A percentile compares a stretch with the other conserved stretches of the same genome.
Evolutionary conservation across 345 rosid genomes (phyloP).

Genomic region (Punica granatum): DNA sequence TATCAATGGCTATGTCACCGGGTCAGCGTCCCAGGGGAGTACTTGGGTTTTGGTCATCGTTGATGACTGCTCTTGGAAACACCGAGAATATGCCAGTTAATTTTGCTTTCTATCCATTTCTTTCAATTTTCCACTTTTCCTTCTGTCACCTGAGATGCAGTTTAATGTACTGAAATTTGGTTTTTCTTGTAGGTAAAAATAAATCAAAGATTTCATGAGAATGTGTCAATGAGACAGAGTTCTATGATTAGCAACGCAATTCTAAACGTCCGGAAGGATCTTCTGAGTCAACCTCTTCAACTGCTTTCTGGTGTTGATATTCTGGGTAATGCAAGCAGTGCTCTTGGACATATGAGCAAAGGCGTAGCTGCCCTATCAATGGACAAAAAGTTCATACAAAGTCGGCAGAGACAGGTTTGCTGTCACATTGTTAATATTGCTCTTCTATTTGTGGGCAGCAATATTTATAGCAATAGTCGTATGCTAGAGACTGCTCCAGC

Average conservation of each 20-base stretch:
- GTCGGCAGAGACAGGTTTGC: conserved; percentile 87
- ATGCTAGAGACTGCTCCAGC: not conserved
- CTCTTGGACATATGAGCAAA: conserved; percentile 99
- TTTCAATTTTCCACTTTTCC: not conserved
- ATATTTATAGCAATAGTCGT: not conserved
- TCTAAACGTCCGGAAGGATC: conserved; percentile 77
- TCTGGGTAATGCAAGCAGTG: conserved; percentile 98
- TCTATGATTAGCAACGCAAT: conserved; percentile 73
- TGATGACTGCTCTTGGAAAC: conserved; percentile 98
- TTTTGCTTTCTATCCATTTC: conserved; percentile 9
- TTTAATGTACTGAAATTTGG: not conserved
- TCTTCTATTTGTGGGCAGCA: not conserved
- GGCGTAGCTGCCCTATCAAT: conserved; percentile 96
- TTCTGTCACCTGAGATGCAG: not conserved
- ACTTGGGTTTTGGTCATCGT: conserved; percentile 96
- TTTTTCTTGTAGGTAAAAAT: conserved; percentile 53
- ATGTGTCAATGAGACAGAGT: conserved; percentile 90
- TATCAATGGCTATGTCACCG: conserved; percentile 96
- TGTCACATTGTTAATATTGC: not conserved
- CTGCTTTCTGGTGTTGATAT: conserved; percentile 94
- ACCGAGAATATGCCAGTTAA: conserved; percentile 97
- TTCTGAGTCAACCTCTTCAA: conserved; percentile 95
- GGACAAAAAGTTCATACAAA: conserved; percentile 95
- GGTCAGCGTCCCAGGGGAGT: conserved; percentile 94
- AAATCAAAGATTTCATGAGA: conserved; percentile 75